phyloP scores from a whole-genome alignment of 176 grass and related monocot genomes.

The barley (Hordeum vulgare) region DNA sequence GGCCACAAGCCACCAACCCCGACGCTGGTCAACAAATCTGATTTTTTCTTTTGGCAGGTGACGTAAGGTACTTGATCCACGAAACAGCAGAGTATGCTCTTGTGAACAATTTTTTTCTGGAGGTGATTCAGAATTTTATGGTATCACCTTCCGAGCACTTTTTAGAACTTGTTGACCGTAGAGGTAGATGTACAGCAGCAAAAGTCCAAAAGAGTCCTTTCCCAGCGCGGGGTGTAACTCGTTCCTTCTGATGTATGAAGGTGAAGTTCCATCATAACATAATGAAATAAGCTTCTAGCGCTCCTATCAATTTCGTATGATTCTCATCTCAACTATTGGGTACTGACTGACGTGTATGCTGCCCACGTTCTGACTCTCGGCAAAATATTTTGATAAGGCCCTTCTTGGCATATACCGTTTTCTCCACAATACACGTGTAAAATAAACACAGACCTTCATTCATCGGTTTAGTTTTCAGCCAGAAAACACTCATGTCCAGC shows the following conservation, averaged over 20 bases:
- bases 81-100: background rate
- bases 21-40: background rate
- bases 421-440: too few species aligned
- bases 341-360: too few species aligned
- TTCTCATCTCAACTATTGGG: too few species aligned
- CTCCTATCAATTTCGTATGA: background rate
- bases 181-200: background rate
- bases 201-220: background rate
- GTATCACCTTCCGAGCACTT: background rate
- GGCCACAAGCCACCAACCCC: background rate
- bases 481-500: too few species aligned
- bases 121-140: constrained; percentile 14
- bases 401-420: too few species aligned
- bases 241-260: background rate
- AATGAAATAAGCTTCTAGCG: background rate
- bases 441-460: too few species aligned
- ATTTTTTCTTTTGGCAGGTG: background rate
- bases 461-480: too few species aligned
- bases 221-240: background rate
- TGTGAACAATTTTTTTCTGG: background rate
- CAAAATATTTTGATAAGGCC: too few species aligned
- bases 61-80: background rate
- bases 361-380: too few species aligned
- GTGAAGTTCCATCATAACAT: background rate
- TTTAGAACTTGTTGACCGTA: background rate